phyloP scores from a whole-genome alignment of 208 protist species.

The Leishmania lainsoni region DNA sequence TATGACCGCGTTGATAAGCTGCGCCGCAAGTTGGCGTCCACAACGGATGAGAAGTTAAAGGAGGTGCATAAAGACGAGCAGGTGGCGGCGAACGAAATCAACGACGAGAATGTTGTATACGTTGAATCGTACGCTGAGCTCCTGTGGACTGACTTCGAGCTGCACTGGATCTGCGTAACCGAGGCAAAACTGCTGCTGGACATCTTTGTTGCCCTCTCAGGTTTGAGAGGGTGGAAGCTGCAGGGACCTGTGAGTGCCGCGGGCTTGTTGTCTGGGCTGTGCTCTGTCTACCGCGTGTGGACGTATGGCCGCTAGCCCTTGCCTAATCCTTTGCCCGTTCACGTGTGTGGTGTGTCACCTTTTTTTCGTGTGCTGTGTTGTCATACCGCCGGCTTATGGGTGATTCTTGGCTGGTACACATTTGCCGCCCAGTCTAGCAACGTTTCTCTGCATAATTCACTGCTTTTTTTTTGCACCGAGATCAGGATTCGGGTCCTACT shows the following conservation, averaged over 20 bases:
- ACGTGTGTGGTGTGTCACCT: not conserved
- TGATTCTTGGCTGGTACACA: no score
- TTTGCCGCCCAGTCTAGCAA: no score
- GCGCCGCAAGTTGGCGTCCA: slow-evolving; percentile 55
- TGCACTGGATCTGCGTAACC: slow-evolving; percentile 91
- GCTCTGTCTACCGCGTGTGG: slow-evolving; percentile 92
- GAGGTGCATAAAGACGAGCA: slow-evolving; percentile 26
- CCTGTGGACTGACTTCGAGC: slow-evolving; percentile 89
- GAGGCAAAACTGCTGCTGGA: slow-evolving; percentile 87
- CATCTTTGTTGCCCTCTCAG: slow-evolving; percentile 83
- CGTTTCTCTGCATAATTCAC: not conserved
- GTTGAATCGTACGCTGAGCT: slow-evolving; percentile 83
- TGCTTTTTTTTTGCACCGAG: not conserved
- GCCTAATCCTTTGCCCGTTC: not conserved
- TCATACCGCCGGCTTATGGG: not conserved
- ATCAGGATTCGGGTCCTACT: not conserved
- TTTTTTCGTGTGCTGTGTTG: not conserved
- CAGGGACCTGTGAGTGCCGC: slow-evolving; percentile 74
- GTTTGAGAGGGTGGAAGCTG: slow-evolving; percentile 61
- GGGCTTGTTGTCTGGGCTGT: slow-evolving; percentile 83
- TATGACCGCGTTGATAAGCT: slow-evolving; percentile 88
- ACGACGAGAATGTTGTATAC: slow-evolving; percentile 64
- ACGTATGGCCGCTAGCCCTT: slow-evolving; percentile 75
- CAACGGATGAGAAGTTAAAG: slow-evolving; percentile 35
- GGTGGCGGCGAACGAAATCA: slow-evolving; percentile 17